phyloP scores from a whole-genome alignment of 2,329 filamentous ascomycete species.

The Pseudogymnoascus sp. region DNA sequence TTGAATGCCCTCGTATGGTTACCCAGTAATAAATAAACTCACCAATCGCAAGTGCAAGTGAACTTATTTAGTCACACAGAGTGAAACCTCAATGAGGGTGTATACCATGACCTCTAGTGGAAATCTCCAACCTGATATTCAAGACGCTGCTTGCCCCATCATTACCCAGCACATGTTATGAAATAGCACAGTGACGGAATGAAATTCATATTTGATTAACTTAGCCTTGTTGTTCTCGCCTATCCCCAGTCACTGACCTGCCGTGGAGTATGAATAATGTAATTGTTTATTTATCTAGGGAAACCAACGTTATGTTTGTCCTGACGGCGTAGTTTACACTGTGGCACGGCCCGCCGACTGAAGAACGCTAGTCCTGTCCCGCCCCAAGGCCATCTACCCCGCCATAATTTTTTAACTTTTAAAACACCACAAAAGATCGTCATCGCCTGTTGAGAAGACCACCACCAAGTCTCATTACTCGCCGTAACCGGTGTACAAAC shows the following conservation, averaged over 20 bases:
- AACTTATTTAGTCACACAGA: not conserved
- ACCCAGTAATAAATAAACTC: not conserved
- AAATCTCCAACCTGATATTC: not conserved
- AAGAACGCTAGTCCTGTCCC: constrained; percentile 7
- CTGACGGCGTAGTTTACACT: not conserved
- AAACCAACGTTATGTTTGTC: not conserved
- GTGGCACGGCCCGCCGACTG: not conserved
- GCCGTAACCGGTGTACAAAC: not conserved
- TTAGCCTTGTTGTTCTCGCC: not conserved
- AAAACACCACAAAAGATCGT: not conserved
- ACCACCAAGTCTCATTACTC: not conserved
- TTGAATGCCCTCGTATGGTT: not conserved
- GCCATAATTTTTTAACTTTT: not conserved
- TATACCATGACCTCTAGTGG: not conserved
- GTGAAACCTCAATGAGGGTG: not conserved
- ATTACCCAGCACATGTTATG: not conserved
- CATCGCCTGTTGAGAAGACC: not conserved
- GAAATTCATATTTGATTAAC: not conserved
- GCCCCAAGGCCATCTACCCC: not conserved
- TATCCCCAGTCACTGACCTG: not conserved
- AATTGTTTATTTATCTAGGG: not conserved
- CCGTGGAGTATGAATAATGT: not conserved
- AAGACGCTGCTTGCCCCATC: not conserved
- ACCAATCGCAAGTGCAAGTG: not conserved
- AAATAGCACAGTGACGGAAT: not conserved